Evolutionary conservation across 768 basidiomycete genomes (phyloP).

Genomic region (Phlegmacium glaucopus): DNA sequence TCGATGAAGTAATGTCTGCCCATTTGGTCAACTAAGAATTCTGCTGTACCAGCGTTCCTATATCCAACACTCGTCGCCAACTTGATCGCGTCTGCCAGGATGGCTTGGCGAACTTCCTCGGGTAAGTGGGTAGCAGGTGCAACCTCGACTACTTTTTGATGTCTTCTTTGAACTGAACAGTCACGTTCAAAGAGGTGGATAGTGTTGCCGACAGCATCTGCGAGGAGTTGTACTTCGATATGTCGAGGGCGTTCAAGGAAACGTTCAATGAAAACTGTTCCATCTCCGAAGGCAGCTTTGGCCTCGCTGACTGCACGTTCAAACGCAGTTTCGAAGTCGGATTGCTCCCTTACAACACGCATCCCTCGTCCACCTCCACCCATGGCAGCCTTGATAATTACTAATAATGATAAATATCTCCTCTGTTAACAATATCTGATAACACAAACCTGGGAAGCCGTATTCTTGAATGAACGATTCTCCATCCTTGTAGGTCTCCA

Average conservation of each 20-base stretch:
- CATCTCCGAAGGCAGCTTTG: conserved; percentile 95
- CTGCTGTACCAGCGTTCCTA: conserved; percentile 95
- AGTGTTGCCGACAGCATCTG: conserved; percentile 88
- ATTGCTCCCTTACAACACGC: conserved; percentile 95
- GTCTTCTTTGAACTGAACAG: conserved; percentile 96
- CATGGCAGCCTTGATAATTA: conserved; percentile 99
- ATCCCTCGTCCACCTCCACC: conserved; percentile 98
- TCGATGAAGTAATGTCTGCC: conserved; percentile 99
- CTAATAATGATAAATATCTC: conserved; percentile 30
- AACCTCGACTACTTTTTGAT: conserved; percentile 99
- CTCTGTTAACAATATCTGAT: neutral
- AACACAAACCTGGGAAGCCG: conserved; percentile 76
- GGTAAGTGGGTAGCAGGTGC: conserved; percentile 94
- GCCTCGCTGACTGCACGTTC: conserved; percentile 94
- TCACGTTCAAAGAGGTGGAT: conserved; percentile 99
- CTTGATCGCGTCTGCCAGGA: conserved; percentile 89
- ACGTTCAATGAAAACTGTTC: conserved; percentile 98
- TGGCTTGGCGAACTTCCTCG: conserved; percentile 86
- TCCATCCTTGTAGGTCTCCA: conserved; percentile 74
- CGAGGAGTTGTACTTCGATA: conserved; percentile 95
- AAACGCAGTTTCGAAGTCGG: conserved; percentile 86
- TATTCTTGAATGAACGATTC: conserved; percentile 91
- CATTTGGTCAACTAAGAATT: conserved; percentile 97
- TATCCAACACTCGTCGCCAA: conserved; percentile 92
- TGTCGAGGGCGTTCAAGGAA: conserved; percentile 96